phyloP scores from a whole-genome alignment of 2,329 filamentous ascomycete species.

The Coccinonectria pachysandricola region DNA sequence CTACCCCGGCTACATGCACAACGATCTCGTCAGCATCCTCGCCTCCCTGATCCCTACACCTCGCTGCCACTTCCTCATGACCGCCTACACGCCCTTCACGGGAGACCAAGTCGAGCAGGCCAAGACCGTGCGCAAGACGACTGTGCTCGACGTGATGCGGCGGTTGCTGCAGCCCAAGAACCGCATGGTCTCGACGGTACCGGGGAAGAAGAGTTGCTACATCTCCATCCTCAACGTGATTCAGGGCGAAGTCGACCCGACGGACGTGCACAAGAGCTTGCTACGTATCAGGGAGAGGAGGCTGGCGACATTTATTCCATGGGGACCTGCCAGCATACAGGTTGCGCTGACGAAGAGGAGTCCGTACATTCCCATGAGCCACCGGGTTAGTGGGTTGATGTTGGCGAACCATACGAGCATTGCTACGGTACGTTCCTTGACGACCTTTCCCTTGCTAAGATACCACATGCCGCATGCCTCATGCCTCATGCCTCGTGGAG shows the following conservation, averaged over 20 bases:
- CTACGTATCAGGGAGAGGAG: conserved; percentile 90
- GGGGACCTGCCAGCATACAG: conserved; percentile 96
- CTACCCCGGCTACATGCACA: conserved; percentile 99
- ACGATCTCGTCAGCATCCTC: conserved; percentile 93
- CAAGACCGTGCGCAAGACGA: conserved; percentile 96
- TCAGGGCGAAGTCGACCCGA: conserved; percentile 95
- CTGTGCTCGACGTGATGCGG: conserved; percentile 95
- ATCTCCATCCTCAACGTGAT: conserved; percentile 99
- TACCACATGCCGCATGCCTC: too few relatives aligned
- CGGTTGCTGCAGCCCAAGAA: conserved; percentile 94
- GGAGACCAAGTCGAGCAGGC: conserved; percentile 93
- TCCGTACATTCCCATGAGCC: conserved; percentile 87
- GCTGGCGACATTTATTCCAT: conserved; percentile 93
- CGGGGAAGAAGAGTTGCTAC: conserved; percentile 96
- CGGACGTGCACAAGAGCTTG: conserved; percentile 95
- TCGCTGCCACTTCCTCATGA: conserved; percentile 96
- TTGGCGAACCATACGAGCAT: conserved; percentile 97
- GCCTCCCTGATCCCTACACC: conserved; percentile 94
- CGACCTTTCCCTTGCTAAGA: too few relatives aligned
- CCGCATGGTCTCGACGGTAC: conserved; percentile 94
- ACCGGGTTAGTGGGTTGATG: conserved; percentile 94
- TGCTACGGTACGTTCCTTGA: conserved; percentile 62
- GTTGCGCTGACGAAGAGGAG: conserved; percentile 94
- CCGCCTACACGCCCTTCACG: conserved; percentile 95
- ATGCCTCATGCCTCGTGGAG: background rate